Conservation (phyloP, 495 filamentous ascomycete genomes). For the Neurospora tetrasperma region DNA sequence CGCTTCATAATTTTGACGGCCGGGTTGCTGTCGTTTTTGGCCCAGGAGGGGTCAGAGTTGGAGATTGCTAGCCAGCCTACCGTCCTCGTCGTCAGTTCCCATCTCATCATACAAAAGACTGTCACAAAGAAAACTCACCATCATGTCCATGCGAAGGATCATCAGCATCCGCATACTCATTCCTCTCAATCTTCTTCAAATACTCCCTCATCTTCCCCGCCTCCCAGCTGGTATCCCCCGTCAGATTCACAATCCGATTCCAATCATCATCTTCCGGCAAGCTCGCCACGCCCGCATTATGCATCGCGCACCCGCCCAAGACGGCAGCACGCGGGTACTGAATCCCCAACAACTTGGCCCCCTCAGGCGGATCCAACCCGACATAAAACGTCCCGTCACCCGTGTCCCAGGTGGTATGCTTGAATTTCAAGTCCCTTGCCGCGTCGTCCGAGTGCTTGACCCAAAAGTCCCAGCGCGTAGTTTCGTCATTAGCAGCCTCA, state of each 20-base stretch:
- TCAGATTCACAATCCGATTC: conserved; percentile 34
- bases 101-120: neutral
- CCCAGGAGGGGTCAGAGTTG: conserved; percentile 24
- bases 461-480: conserved; percentile 42
- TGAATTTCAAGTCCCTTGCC: conserved; percentile 30
- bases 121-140: conserved; percentile 11
- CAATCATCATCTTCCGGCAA: conserved; percentile 37
- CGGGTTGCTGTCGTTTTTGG: conserved; percentile 15
- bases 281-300: conserved; percentile 35
- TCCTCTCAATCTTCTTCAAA: conserved; percentile 33
- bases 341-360: conserved; percentile 33
- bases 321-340: conserved; percentile 39
- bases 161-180: conserved; percentile 27
- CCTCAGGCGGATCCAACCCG: conserved; percentile 33
- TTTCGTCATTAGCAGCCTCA: conserved; percentile 35
- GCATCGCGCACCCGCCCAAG: conserved; percentile 40
- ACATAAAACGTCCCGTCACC: conserved; percentile 38
- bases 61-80: conserved; percentile 33
- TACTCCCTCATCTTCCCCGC: conserved; percentile 37
- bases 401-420: conserved; percentile 34
- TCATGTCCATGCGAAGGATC: conserved; percentile 34
- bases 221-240: conserved; percentile 35
- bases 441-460: conserved; percentile 40
- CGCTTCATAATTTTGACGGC: conserved; percentile 23
- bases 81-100: neutral